Percentiles rank a stretch among this genome's conserved stretches.
Conservation (phyloP, 768 basidiomycete genomes). For the Mycena crocata region DNA sequence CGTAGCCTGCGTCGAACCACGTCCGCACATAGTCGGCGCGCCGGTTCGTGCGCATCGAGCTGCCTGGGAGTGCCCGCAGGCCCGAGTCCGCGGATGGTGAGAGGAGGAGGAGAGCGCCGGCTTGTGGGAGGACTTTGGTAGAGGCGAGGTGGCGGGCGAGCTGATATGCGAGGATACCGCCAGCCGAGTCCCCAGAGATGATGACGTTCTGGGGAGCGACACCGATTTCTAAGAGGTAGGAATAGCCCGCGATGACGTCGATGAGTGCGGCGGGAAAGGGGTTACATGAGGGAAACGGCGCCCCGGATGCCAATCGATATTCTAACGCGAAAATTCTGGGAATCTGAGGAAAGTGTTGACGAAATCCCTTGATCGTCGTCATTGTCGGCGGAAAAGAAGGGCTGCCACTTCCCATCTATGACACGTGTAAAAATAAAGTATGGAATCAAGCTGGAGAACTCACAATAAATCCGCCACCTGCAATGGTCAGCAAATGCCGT, state of each 20-base stretch:
- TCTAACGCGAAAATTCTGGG: slow-evolving; percentile 53
- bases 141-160: slow-evolving; percentile 49
- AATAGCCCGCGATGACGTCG: slow-evolving; percentile 63
- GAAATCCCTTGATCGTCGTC: slow-evolving; percentile 27
- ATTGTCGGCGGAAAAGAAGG: slow-evolving; percentile 15
- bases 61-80: not conserved
- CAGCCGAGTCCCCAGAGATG: slow-evolving; percentile 66
- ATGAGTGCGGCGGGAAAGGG: slow-evolving; percentile 67
- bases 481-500: slow-evolving; percentile 9
- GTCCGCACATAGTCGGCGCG: slow-evolving; percentile 17
- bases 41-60: slow-evolving; percentile 25
- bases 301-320: slow-evolving; percentile 55
- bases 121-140: slow-evolving; percentile 26
- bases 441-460: not conserved
- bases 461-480: slow-evolving; percentile 24
- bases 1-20: slow-evolving; percentile 13
- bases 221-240: slow-evolving; percentile 58
- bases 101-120: slow-evolving; percentile 47
- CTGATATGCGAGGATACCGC: slow-evolving; percentile 59
- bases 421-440: slow-evolving; percentile 2
- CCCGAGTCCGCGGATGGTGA: slow-evolving; percentile 43
- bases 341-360: slow-evolving; percentile 24
- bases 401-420: slow-evolving; percentile 34
- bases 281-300: slow-evolving; percentile 42
- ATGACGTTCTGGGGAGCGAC: slow-evolving; percentile 58